These are phyloP conservation scores for Ogataea kodamae DNA, from an alignment of 805 yeast genomes.

Conservation along the genomic window DNA sequence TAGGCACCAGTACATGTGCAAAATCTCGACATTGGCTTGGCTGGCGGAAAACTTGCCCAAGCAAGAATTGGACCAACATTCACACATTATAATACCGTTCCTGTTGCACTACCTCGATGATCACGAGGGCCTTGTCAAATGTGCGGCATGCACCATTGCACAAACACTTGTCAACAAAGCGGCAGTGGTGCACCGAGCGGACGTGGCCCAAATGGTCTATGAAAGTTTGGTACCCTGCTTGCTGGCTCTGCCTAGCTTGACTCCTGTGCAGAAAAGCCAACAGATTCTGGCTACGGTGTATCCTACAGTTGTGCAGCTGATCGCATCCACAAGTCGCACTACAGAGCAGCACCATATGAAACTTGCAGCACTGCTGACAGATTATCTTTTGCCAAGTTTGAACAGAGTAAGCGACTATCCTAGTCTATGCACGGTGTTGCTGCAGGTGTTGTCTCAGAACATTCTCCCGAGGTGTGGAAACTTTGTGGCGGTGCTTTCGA, in stretches of 20 bases:
- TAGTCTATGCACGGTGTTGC: constrained; percentile 15
- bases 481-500: constrained; percentile 20
- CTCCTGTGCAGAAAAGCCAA: constrained; percentile 24
- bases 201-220: constrained; percentile 21
- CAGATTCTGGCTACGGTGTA: constrained; percentile 25
- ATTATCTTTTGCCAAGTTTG: constrained; percentile 28
- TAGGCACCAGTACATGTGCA: constrained; percentile 10
- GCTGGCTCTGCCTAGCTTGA: constrained; percentile 29
- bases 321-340: constrained; percentile 7
- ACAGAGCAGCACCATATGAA: constrained; percentile 12
- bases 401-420: constrained; percentile 27
- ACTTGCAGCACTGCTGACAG: constrained; percentile 24
- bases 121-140: constrained; percentile 25
- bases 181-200: constrained; percentile 15
- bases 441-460: constrained; percentile 12
- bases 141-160: constrained; percentile 20
- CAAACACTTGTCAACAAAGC: constrained; percentile 11
- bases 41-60: constrained; percentile 7
- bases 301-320: constrained; percentile 17
- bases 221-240: constrained; percentile 27
- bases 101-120: constrained; percentile 30
- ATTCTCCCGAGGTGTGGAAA: constrained; percentile 16
- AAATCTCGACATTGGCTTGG: constrained; percentile 13
- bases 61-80: constrained; percentile 18
- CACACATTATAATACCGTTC: constrained; percentile 28